A percentile compares a stretch with the other conserved stretches of the same genome.
These are phyloP conservation scores for Yamadazyma ubonensis DNA, from an alignment of 805 yeast genomes.

Conservation along the genomic window DNA sequence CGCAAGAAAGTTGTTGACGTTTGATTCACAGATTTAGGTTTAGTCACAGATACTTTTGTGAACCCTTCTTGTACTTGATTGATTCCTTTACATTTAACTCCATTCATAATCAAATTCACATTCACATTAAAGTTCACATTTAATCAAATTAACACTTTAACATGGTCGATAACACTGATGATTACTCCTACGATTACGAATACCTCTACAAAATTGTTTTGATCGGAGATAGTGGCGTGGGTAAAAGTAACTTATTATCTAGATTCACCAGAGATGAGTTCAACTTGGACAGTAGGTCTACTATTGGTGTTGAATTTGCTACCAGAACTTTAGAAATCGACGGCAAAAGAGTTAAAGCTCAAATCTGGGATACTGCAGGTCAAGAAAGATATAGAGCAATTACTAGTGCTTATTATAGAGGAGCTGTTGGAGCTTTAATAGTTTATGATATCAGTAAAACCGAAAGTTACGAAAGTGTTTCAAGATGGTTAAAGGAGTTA, in stretches of 20 bases:
- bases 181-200: conserved; percentile 70
- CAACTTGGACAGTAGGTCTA: conserved; percentile 88
- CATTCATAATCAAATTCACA: too few relatives aligned
- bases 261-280: conserved; percentile 96
- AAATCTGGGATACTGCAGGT: conserved; percentile 99
- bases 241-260: conserved; percentile 89
- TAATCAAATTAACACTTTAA: neutral
- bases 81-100: too few relatives aligned
- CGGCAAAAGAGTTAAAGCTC: conserved; percentile 82
- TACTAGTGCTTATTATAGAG: conserved; percentile 95
- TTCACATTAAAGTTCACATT: neutral
- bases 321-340: conserved; percentile 90
- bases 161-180: conserved; percentile 44
- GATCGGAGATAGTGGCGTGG: conserved; percentile 97
- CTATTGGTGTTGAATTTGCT: conserved; percentile 98
- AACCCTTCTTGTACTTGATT: too few relatives aligned
- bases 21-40: neutral
- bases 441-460: conserved; percentile 94
- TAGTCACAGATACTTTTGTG: too few relatives aligned
- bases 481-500: conserved; percentile 88
- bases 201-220: conserved; percentile 92
- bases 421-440: conserved; percentile 95
- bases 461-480: conserved; percentile 79
- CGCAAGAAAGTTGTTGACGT: conserved; percentile 3
- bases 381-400: conserved; percentile 98